Conservation (phyloP, 106 monocot species). For the Dendrobium nobile region DNA sequence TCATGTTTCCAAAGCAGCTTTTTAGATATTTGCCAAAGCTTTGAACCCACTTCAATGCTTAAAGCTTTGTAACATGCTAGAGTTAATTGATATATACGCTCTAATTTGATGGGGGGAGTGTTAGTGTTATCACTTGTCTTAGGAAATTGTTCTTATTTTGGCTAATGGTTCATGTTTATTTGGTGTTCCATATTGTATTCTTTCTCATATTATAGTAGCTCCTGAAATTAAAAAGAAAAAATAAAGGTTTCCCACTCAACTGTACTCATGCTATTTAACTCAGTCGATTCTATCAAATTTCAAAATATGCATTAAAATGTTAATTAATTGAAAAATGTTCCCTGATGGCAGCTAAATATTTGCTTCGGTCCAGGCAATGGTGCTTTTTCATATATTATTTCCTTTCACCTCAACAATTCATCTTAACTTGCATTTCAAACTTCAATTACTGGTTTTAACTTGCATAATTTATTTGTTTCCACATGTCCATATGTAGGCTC, state of each 20-base stretch:
- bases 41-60: too few species aligned
- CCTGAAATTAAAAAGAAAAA: too few species aligned
- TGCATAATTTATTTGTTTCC: neutral
- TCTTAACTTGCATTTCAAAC: neutral
- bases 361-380: neutral
- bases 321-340: neutral
- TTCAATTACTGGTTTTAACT: neutral
- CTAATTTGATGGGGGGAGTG: too few species aligned
- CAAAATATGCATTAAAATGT: neutral
- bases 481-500: conserved; percentile 47
- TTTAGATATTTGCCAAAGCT: too few species aligned
- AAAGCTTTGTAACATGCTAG: too few species aligned
- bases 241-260: too few species aligned
- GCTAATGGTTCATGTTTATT: neutral
- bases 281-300: neutral
- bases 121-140: too few species aligned
- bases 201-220: neutral
- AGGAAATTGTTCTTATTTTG: neutral
- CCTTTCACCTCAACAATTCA: neutral
- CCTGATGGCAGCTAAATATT: neutral
- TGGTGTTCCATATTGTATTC: neutral
- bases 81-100: too few species aligned
- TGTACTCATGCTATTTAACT: neutral
- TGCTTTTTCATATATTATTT: neutral
- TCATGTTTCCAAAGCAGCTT: too few species aligned